Percentiles rank a stretch among this genome's conserved stretches.
phyloP scores from a whole-genome alignment of 1,139 yeast genomes.

The Hanseniaspora gamundiae region DNA sequence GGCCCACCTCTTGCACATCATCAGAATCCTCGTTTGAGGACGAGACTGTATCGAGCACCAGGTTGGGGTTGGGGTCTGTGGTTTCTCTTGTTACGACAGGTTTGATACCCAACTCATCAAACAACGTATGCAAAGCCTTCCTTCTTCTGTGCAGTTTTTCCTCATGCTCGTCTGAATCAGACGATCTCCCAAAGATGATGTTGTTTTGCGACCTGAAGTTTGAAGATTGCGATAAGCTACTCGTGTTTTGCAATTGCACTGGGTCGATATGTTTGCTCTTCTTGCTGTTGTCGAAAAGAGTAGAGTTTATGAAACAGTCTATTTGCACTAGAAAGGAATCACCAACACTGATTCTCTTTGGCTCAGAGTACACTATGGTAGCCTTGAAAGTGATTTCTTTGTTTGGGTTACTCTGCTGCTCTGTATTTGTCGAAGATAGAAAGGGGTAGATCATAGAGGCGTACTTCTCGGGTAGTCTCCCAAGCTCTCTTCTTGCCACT shows the following conservation, averaged over 20 bases:
- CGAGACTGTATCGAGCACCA: constrained; percentile 5
- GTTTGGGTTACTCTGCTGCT: constrained; percentile 12
- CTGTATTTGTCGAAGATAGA: constrained; percentile 31
- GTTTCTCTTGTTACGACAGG: constrained; percentile 18
- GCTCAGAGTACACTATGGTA: constrained; percentile 46
- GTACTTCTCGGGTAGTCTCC: constrained; percentile 61
- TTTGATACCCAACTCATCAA: constrained; percentile 35
- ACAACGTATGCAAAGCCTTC: constrained; percentile 42
- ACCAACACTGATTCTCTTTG: constrained; percentile 50
- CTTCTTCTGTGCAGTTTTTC: constrained; percentile 41
- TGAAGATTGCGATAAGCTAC: constrained; percentile 9
- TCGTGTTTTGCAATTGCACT: constrained; percentile 7
- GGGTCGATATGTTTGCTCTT: not conserved
- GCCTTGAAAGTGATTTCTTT: constrained; percentile 42
- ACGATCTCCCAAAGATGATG: not conserved
- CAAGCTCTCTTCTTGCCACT: constrained; percentile 43
- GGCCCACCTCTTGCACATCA: constrained; percentile 11
- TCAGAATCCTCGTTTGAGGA: not conserved
- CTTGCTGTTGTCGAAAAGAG: constrained; percentile 33
- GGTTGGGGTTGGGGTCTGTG: constrained; percentile 12
- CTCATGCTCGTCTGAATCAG: constrained; percentile 44
- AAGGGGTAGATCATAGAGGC: constrained; percentile 62
- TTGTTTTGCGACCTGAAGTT: not conserved
- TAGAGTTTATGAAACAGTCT: constrained; percentile 44
- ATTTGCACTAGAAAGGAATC: constrained; percentile 55